Percentiles rank a stretch among this genome's conserved stretches.
These are phyloP conservation scores for Hyphopichia fennica DNA, from an alignment of 1,139 yeast genomes.

Conservation along the genomic window DNA sequence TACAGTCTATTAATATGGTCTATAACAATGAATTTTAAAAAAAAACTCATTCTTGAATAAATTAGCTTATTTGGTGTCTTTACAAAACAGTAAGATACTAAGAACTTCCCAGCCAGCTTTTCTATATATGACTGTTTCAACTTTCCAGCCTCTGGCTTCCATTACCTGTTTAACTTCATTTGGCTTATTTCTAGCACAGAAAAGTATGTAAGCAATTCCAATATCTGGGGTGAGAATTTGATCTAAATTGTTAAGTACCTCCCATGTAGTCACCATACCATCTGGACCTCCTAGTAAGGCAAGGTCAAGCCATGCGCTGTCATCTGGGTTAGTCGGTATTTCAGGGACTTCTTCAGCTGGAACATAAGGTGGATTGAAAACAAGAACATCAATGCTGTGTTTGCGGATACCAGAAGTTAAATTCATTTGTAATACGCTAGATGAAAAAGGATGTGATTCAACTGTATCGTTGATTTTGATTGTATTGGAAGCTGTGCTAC, in stretches of 20 bases:
- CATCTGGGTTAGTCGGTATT: slow-evolving; percentile 53
- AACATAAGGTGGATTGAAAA: slow-evolving; percentile 96
- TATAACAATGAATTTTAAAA: too few relatives aligned
- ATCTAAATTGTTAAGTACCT: slow-evolving; percentile 54
- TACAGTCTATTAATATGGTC: too few relatives aligned
- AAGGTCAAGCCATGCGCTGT: slow-evolving; percentile 74
- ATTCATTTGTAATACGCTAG: slow-evolving; percentile 63
- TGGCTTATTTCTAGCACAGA: slow-evolving; percentile 89
- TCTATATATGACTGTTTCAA: slow-evolving; percentile 52
- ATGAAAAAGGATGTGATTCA: slow-evolving; percentile 8
- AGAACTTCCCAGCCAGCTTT: slow-evolving; percentile 98
- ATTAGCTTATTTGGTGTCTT: too few relatives aligned
- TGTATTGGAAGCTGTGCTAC: slow-evolving; percentile 55
- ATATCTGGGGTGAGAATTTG: slow-evolving; percentile 37
- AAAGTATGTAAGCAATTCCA: slow-evolving; percentile 80
- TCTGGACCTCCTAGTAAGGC: slow-evolving; percentile 87
- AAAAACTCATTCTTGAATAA: too few relatives aligned
- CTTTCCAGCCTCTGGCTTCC: slow-evolving; percentile 55
- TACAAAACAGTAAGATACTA: slow-evolving; percentile 57
- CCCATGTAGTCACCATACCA: slow-evolving; percentile 84
- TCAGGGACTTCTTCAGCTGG: slow-evolving; percentile 69
- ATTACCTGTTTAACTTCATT: slow-evolving; percentile 52
- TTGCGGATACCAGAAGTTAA: slow-evolving; percentile 52
- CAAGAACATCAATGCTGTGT: slow-evolving; percentile 59
- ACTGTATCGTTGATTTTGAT: slow-evolving; percentile 38